phyloP scores from a whole-genome alignment of 305 asterid species.

The Caryopteris hybrid region DNA sequence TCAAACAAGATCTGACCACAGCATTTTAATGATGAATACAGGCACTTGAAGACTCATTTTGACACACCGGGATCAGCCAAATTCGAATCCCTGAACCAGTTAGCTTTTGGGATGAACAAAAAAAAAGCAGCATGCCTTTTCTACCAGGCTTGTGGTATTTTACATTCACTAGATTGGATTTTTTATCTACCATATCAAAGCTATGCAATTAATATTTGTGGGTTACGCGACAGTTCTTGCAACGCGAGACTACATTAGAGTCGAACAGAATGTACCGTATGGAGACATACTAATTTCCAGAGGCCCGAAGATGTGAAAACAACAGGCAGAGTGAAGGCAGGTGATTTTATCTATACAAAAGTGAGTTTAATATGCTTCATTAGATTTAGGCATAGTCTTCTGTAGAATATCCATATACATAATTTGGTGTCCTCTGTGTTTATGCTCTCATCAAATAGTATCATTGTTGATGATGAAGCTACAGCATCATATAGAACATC shows the following conservation, averaged over 20 bases:
- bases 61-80: constrained; percentile 70
- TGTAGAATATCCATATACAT: background rate
- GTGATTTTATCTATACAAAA: constrained; percentile 2
- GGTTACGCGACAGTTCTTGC: constrained; percentile 57
- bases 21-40: constrained; percentile 24
- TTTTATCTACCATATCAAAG: background rate
- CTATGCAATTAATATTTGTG: background rate
- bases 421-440: background rate
- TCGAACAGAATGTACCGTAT: constrained; percentile 52
- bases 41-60: constrained; percentile 90
- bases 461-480: background rate
- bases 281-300: constrained; percentile 69
- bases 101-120: constrained; percentile 68
- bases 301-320: constrained; percentile 66
- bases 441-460: background rate
- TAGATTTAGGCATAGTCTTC: background rate
- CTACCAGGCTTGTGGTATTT: constrained; percentile 79
- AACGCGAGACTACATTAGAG: constrained; percentile 46
- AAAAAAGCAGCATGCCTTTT: constrained; percentile 79
- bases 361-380: constrained; percentile 10
- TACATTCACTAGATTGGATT: background rate
- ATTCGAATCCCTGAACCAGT: constrained; percentile 59
- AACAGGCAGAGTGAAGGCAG: background rate
- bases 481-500: no score
- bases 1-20: background rate